Evolutionary conservation across 179 eudicot species (phyloP).

Genomic region (Beta macrorhiza): DNA sequence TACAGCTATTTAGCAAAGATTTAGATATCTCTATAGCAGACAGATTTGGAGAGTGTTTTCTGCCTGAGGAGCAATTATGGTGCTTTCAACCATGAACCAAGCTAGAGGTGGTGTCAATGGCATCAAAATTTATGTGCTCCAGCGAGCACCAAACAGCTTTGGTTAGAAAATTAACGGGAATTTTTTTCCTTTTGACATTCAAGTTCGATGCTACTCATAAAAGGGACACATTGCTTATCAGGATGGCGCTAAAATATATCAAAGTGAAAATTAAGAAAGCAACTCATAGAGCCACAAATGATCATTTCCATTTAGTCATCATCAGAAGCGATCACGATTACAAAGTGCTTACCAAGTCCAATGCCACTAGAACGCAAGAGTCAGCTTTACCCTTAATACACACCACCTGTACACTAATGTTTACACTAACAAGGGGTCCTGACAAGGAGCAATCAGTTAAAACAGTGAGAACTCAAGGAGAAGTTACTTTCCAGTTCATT

Average conservation of each 20-base stretch:
- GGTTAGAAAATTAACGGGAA: not conserved
- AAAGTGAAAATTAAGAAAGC: not conserved
- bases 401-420: constrained; percentile 23
- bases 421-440: constrained; percentile 7
- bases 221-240: too few species aligned
- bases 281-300: not conserved
- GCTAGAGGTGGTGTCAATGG: not conserved
- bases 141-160: not conserved
- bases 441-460: constrained; percentile 6
- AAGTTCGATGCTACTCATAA: too few species aligned
- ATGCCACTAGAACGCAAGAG: constrained; percentile 1
- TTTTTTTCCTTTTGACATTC: too few species aligned
- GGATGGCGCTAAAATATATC: not conserved
- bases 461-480: constrained; percentile 33
- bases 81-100: not conserved
- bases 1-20: not conserved
- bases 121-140: not conserved
- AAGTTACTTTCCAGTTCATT: constrained; percentile 39
- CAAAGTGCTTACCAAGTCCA: not conserved
- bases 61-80: not conserved
- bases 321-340: constrained; percentile 7
- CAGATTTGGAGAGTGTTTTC: too few species aligned
- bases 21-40: too few species aligned
- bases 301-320: not conserved
- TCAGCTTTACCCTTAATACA: constrained; percentile 10